Base-by-base conservation (phyloP, 2,329 filamentous ascomycete genomes). In the Fusarium sp. region DNA sequence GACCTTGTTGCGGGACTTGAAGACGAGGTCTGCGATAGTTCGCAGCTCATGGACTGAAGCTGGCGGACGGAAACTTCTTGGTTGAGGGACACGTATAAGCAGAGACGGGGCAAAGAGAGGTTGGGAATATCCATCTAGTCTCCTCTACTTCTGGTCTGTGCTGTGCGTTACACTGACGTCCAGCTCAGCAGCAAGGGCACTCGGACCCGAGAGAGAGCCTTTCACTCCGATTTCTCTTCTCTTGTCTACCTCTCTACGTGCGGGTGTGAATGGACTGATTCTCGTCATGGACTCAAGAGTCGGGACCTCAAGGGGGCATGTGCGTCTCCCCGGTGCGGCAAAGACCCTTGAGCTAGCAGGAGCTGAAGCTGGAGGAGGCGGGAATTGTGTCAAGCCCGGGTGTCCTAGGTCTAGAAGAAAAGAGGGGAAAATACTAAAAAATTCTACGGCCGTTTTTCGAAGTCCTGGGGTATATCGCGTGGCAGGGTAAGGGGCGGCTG, bases 211-310 rank as follows among this genome's bases (percentile, higher is more conserved):
- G 14, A 27, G 14, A 49, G 23, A 10, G 23, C 44, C 13, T 58
- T 69, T 61, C 62, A 56, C 61, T 62, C 50, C 40, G 40, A 29
- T 46, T 51, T 44, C 10, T 27, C 36, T 42, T 25, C 33, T 38
- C 29, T 49, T 42, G 38, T 31, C 29, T 31, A 29, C 27, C 44
- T n/a, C 44, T n/a, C 38, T 38, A 50, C 29, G 31, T 60, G 16
- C 23, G 31, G 49, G 25, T n/a, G 23, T 49, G 44, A 55, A 72
- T 73, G 54, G 64, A 66, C 67, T 64, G 67, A 62, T 73, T 64
- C 33, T 64, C 55, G 54, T 46, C 36, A 38, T 38, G 23, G 23
- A 31, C 27, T 57, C 49, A 25, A 40, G 29, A 53, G 56, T 34
- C 58, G 38, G 50, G 62, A 33, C 61, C 64, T 55, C 51, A 46